Evolutionary conservation across 2,329 filamentous ascomycete species (phyloP).

Genomic region (Ophiognomonia clavigignenti-juglandacearum): DNA sequence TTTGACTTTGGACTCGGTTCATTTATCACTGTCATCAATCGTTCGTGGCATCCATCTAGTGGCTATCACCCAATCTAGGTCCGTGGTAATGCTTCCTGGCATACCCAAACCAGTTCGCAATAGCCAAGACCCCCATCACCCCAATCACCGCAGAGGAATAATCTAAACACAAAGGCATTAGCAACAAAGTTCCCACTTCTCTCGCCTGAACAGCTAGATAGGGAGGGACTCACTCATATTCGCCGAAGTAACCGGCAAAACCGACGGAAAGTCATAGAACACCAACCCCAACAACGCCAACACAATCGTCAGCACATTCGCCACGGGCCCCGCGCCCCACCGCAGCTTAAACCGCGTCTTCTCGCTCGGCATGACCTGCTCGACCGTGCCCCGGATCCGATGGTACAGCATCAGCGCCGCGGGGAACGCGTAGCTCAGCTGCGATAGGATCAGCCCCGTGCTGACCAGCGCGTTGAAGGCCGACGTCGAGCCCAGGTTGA

Average conservation of each 20-base stretch:
- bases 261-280: conserved; percentile 12
- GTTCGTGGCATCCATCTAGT: neutral
- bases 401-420: conserved; percentile 11
- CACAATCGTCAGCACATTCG: conserved; percentile 6
- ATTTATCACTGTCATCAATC: neutral
- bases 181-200: too few species aligned
- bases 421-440: conserved; percentile 14
- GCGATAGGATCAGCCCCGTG: conserved; percentile 12
- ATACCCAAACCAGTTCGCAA: conserved; percentile 13
- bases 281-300: conserved; percentile 8
- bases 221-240: conserved; percentile 8
- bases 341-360: conserved; percentile 1
- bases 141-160: conserved; percentile 14
- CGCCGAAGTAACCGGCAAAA: conserved; percentile 4
- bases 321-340: neutral
- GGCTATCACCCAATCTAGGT: neutral
- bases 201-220: neutral
- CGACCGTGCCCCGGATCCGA: neutral
- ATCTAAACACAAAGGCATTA: neutral
- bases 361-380: neutral
- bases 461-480: conserved; percentile 14
- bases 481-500: conserved; percentile 10
- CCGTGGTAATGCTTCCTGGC: conserved; percentile 10
- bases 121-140: conserved; percentile 3
- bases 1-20: neutral